These are phyloP conservation scores for Aureobasidium sp. DNA, from an alignment of 2,329 filamentous ascomycete genomes.

Conservation along the genomic window DNA sequence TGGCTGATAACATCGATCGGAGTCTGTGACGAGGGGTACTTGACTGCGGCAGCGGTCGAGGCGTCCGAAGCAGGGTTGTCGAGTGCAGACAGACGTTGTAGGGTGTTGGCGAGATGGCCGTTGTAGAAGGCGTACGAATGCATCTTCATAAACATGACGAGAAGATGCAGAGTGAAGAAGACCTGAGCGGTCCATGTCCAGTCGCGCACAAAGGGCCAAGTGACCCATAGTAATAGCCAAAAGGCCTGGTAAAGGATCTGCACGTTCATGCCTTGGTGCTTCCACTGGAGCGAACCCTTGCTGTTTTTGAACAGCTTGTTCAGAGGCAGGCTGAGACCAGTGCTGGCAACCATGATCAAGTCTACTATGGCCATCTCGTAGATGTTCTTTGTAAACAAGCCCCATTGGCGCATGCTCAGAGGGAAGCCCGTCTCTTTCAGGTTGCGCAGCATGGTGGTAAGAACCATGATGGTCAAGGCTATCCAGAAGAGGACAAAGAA, in stretches of 20 bases:
- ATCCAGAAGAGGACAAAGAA: slow-evolving; percentile 99
- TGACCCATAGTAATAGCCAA: slow-evolving; percentile 70
- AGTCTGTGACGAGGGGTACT: slow-evolving; percentile 53
- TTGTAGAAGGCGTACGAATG: slow-evolving; percentile 99
- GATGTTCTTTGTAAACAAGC: slow-evolving; percentile 77
- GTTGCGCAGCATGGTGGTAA: slow-evolving; percentile 88
- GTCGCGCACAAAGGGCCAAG: slow-evolving; percentile 68
- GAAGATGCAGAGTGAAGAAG: slow-evolving; percentile 82
- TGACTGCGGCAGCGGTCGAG: slow-evolving; percentile 44
- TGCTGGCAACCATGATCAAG: slow-evolving; percentile 72
- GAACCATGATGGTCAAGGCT: slow-evolving; percentile 89
- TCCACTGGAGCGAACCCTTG: slow-evolving; percentile 59
- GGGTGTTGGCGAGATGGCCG: slow-evolving; percentile 81
- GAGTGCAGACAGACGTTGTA: slow-evolving; percentile 69
- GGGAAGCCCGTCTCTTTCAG: slow-evolving; percentile 89
- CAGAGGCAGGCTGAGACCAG: slow-evolving; percentile 62
- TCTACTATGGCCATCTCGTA: slow-evolving; percentile 81
- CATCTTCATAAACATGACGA: slow-evolving; percentile 97
- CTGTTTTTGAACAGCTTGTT: slow-evolving; percentile 58
- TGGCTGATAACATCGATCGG: slow-evolving; percentile 47
- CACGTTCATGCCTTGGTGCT: slow-evolving; percentile 64
- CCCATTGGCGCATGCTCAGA: slow-evolving; percentile 79
- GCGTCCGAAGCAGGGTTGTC: slow-evolving; percentile 53
- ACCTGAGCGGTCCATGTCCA: slow-evolving; percentile 99
- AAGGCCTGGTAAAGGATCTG: slow-evolving; percentile 72